These are phyloP conservation scores for Myrmaecium sp. DNA, from an alignment of 2,329 filamentous ascomycete species.

Conservation along the genomic window DNA sequence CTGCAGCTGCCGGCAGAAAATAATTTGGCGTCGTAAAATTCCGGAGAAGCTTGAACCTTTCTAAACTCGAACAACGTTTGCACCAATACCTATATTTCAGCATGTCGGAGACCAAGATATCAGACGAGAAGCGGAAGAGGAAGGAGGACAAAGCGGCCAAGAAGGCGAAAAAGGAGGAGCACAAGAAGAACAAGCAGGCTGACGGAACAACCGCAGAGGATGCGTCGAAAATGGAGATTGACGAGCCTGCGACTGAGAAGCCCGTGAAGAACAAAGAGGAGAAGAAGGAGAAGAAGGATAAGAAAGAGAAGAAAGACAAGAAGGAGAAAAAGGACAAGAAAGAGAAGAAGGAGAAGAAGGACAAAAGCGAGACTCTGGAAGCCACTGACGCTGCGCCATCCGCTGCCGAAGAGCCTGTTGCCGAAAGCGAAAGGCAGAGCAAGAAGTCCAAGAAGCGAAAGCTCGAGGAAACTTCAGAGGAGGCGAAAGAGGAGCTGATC, in stretches of 20 bases:
- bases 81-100: no score
- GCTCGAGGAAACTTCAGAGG: constrained; percentile 3
- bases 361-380: background rate
- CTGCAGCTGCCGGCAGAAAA: no score
- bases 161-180: constrained; percentile 1
- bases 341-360: background rate
- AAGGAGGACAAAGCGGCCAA: constrained; percentile 1
- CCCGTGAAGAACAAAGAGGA: background rate
- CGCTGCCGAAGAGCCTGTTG: background rate
- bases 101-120: no score
- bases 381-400: background rate
- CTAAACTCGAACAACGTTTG: no score
- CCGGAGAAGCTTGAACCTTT: no score
- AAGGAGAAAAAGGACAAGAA: background rate
- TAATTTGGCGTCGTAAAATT: no score
- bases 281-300: background rate
- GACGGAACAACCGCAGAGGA: background rate
- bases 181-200: background rate
- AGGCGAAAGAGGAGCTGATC: constrained; percentile 8
- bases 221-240: background rate
- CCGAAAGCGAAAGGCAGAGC: constrained; percentile 1
- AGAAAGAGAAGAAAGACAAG: background rate
- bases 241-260: background rate
- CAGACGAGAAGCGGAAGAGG: background rate
- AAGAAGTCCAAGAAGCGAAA: constrained; percentile 7